A percentile compares a stretch with the other conserved stretches of the same genome.
Evolutionary conservation across 257 asterid species (phyloP).

Genomic region (Ligustrum vulgare): DNA sequence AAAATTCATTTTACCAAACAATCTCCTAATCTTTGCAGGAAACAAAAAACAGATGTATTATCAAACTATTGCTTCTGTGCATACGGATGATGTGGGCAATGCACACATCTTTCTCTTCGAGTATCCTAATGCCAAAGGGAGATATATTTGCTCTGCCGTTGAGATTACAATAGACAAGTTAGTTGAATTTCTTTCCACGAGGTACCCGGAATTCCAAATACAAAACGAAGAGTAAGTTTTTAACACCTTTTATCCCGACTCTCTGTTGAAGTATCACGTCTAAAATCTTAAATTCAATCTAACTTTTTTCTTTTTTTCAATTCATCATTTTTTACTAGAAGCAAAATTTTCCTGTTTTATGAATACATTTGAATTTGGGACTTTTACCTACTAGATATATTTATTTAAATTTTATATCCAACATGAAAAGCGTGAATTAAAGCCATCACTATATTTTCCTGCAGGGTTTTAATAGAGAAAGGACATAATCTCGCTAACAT

Average conservation of each 20-base stretch:
- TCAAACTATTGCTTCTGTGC: conserved; percentile 27
- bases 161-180: conserved; percentile 35
- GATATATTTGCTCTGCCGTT: conserved; percentile 48
- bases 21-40: conserved; percentile 28
- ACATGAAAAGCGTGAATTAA: not conserved
- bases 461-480: not conserved
- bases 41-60: conserved; percentile 18
- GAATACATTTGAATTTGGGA: too few species aligned
- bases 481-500: not conserved
- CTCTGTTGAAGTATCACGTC: not conserved
- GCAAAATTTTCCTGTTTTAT: too few species aligned
- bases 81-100: conserved; percentile 45
- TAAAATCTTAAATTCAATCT: not conserved
- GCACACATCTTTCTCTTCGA: conserved; percentile 46
- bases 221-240: conserved; percentile 26
- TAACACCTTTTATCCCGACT: not conserved
- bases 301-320: too few species aligned
- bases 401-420: too few species aligned
- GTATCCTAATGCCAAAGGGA: conserved; percentile 41
- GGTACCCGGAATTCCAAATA: conserved; percentile 34
- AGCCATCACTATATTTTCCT: not conserved
- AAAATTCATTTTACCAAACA: too few species aligned
- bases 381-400: too few species aligned
- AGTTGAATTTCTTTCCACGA: conserved; percentile 29
- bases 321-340: too few species aligned